phyloP scores from a whole-genome alignment of 805 yeast genomes.

The Pichia cabralensis region DNA sequence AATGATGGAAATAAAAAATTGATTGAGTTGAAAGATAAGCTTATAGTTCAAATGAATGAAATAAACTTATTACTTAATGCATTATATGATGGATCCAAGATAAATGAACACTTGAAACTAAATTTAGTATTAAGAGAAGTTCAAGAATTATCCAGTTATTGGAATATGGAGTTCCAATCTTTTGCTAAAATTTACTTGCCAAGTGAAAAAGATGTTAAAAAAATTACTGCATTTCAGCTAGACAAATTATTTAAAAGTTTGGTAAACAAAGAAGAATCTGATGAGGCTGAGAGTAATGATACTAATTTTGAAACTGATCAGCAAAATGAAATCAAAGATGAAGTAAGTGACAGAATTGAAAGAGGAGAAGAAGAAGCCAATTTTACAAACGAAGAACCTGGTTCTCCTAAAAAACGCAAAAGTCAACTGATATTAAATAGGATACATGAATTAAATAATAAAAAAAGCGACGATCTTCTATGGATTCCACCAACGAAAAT shows the following conservation, averaged over 20 bases:
- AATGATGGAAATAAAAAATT: slow-evolving; percentile 58
- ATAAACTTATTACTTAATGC: slow-evolving; percentile 38
- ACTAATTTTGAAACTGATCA: slow-evolving; percentile 3
- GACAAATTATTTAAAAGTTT: slow-evolving; percentile 54
- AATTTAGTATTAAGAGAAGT: slow-evolving; percentile 61
- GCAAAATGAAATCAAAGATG: slow-evolving; percentile 10
- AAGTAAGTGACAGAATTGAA: slow-evolving; percentile 7
- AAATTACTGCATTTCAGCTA: slow-evolving; percentile 82
- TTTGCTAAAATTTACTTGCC: slow-evolving; percentile 78
- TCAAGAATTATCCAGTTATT: slow-evolving; percentile 73
- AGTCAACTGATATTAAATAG: slow-evolving; percentile 10
- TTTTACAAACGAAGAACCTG: not conserved
- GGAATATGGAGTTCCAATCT: slow-evolving; percentile 77
- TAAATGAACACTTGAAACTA: slow-evolving; percentile 58
- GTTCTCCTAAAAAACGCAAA: slow-evolving; percentile 15
- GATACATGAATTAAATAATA: slow-evolving; percentile 11
- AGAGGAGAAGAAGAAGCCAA: not conserved
- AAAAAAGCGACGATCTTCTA: slow-evolving; percentile 8
- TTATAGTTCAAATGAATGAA: slow-evolving; percentile 38
- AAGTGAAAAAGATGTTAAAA: slow-evolving; percentile 83
- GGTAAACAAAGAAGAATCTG: slow-evolving; percentile 11
- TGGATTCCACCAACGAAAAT: slow-evolving; percentile 15
- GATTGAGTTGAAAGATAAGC: slow-evolving; percentile 43
- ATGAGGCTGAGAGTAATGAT: slow-evolving; percentile 7
- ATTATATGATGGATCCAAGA: slow-evolving; percentile 44